Percentiles rank a stretch among this genome's conserved stretches.
phyloP scores from a whole-genome alignment of 345 rosid species.

The Syzygium grande region DNA sequence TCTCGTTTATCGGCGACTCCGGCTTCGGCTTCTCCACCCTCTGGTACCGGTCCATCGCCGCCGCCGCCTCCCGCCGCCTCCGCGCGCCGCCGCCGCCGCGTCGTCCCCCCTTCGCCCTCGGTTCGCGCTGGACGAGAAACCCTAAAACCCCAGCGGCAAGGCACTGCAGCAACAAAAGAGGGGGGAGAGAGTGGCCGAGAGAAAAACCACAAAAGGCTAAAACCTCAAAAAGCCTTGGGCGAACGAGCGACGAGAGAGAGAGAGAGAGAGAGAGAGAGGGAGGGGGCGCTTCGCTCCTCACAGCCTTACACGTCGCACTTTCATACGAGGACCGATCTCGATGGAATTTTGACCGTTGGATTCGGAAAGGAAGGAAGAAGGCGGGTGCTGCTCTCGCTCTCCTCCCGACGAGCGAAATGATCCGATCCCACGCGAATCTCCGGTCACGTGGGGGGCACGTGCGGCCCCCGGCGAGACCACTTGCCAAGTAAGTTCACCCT shows the following conservation, averaged over 20 bases:
- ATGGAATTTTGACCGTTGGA: neutral
- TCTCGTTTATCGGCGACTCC: conserved; percentile 73
- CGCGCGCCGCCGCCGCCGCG: neutral
- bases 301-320: neutral
- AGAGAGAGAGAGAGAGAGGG: neutral
- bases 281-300: neutral
- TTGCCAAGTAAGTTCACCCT: neutral
- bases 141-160: conserved; percentile 30
- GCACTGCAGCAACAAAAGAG: neutral
- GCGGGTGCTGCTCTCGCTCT: neutral
- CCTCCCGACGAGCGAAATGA: neutral
- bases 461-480: neutral
- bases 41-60: conserved; percentile 75
- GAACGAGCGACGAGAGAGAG: neutral
- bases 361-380: neutral
- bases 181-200: neutral
- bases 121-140: conserved; percentile 18
- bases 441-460: neutral
- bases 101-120: neutral
- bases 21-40: conserved; percentile 79
- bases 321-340: neutral
- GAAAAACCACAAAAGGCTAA: neutral
- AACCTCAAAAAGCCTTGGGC: neutral
- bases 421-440: neutral
- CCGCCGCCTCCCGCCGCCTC: too few species aligned